Percentiles rank a stretch among this genome's conserved stretches.
Conservation (phyloP, 2,329 filamentous ascomycete genomes). For the Phoma sp. region DNA sequence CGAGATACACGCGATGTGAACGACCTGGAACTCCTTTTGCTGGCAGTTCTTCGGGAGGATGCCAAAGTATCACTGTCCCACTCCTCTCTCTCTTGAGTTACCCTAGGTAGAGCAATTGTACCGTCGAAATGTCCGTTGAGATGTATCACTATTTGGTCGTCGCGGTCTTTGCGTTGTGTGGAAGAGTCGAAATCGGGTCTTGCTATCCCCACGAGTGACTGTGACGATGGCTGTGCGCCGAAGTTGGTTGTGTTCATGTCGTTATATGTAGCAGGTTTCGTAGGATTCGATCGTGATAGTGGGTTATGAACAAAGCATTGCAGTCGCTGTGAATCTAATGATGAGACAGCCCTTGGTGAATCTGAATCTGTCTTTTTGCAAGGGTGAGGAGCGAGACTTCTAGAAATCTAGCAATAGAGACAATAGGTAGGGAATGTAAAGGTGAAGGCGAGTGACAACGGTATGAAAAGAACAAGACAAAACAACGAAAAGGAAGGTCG, state of each 20-base stretch:
- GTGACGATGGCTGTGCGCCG: neutral
- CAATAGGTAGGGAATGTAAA: conserved; percentile 1
- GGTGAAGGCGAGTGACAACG: conserved; percentile 4
- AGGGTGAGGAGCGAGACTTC: neutral
- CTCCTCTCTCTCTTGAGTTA: conserved; percentile 21
- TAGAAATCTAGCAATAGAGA: neutral
- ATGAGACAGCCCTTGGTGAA: neutral
- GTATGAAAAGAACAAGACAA: conserved; percentile 25
- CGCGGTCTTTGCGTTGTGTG: conserved; percentile 17
- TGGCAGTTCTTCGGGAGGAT: conserved; percentile 34
- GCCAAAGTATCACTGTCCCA: conserved; percentile 37
- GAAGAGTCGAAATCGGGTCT: conserved; percentile 4
- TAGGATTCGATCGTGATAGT: neutral
- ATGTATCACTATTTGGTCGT: conserved; percentile 37
- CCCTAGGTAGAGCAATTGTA: conserved; percentile 24
- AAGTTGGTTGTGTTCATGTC: conserved; percentile 3
- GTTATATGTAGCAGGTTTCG: neutral
- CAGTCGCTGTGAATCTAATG: neutral
- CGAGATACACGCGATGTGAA: conserved; percentile 46
- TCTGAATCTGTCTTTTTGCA: neutral
- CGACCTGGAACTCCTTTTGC: conserved; percentile 43
- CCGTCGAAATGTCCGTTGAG: conserved; percentile 34
- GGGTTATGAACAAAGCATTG: neutral
- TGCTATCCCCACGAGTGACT: conserved; percentile 1
- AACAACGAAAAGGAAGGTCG: conserved; percentile 1